Evolutionary conservation across 2,329 filamentous ascomycete genomes (phyloP).

Genomic region (Cladorrhinum sp.): DNA sequence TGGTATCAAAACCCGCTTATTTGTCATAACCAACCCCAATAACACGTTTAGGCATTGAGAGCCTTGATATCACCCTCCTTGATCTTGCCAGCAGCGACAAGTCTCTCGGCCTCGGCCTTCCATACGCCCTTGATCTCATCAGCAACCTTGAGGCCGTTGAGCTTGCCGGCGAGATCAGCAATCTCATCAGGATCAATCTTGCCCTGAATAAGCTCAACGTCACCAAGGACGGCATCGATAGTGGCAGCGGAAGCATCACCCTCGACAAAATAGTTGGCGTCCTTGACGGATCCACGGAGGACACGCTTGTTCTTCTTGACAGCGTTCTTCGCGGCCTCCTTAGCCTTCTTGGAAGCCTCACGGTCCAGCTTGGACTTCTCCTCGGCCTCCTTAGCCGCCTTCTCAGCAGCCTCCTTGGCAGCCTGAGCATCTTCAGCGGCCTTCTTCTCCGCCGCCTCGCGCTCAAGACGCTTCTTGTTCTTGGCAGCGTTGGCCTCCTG

Average conservation of each 20-base stretch:
- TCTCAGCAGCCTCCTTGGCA: conserved; percentile 80
- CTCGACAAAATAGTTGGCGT: conserved; percentile 89
- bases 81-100: conserved; percentile 79
- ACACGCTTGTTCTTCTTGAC: conserved; percentile 99
- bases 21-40: neutral
- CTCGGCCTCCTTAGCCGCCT: conserved; percentile 78
- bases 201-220: conserved; percentile 81
- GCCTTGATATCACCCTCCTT: conserved; percentile 79
- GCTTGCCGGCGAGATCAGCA: conserved; percentile 74
- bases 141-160: conserved; percentile 74
- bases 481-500: conserved; percentile 88
- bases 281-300: conserved; percentile 89
- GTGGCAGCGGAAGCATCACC: conserved; percentile 70
- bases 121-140: conserved; percentile 85
- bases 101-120: conserved; percentile 70
- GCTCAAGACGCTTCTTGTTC: conserved; percentile 90
- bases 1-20: neutral
- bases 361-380: conserved; percentile 80
- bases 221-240: conserved; percentile 78
- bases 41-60: conserved; percentile 38
- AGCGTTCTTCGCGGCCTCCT: conserved; percentile 97
- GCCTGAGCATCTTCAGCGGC: conserved; percentile 80
- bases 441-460: conserved; percentile 87
- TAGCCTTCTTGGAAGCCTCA: conserved; percentile 88
- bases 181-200: conserved; percentile 92